Evolutionary conservation across 768 basidiomycete species (phyloP).

Genomic region (Nidularia sp.): DNA sequence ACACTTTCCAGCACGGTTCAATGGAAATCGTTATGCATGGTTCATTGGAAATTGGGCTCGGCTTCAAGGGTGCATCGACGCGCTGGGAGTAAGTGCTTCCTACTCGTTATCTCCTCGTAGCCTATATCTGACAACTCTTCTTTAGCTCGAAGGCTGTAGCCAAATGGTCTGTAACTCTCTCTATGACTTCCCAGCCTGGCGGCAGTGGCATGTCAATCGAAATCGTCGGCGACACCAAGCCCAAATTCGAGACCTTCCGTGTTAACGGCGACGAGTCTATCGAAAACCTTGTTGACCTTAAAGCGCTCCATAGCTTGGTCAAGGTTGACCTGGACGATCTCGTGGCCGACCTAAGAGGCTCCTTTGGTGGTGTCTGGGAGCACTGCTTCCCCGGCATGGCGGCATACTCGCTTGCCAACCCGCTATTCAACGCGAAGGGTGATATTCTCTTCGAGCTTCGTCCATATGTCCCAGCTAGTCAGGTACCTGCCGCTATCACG

Average conservation of each 20-base stretch:
- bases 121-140: not conserved
- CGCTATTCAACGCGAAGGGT: conserved; percentile 7
- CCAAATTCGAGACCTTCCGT: conserved; percentile 1
- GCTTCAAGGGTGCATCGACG: conserved; percentile 5
- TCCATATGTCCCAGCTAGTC: conserved; percentile 1
- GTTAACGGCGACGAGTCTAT: conserved; percentile 2
- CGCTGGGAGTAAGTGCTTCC: conserved; percentile 4
- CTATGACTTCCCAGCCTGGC: conserved; percentile 2
- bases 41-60: conserved; percentile 1
- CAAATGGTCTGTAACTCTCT: conserved; percentile 6
- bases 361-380: conserved; percentile 10
- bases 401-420: conserved; percentile 8
- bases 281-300: conserved; percentile 3
- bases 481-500: not conserved
- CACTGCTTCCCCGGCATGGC: conserved; percentile 7
- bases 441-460: conserved; percentile 9
- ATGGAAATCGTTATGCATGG: conserved; percentile 6
- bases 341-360: conserved; percentile 2
- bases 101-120: not conserved
- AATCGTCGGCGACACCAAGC: not conserved
- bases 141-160: conserved; percentile 4
- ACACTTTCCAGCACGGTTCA: not conserved
- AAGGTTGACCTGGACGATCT: conserved; percentile 5
- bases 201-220: conserved; percentile 7
- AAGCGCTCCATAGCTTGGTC: conserved; percentile 3